These are phyloP conservation scores for Agaricus sinodeliciosus DNA, from an alignment of 768 basidiomycete genomes.

Conservation along the genomic window DNA sequence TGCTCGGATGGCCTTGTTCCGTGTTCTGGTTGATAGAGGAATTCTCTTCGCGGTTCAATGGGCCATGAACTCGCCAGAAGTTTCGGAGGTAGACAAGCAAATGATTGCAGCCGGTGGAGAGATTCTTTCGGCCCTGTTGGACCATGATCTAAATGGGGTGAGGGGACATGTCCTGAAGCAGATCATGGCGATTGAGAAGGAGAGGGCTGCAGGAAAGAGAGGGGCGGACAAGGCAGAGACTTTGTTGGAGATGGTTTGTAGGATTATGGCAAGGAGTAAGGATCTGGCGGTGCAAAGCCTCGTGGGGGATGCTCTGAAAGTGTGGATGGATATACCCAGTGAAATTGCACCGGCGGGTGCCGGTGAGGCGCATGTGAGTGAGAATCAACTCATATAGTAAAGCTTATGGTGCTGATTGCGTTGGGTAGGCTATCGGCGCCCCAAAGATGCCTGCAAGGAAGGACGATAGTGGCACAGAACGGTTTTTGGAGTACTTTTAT, in stretches of 20 bases:
- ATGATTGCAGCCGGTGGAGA: constrained; percentile 85
- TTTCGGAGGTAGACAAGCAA: constrained; percentile 34
- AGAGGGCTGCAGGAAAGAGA: constrained; percentile 47
- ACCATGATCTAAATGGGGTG: constrained; percentile 87
- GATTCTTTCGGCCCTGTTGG: constrained; percentile 76
- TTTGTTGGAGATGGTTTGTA: constrained; percentile 67
- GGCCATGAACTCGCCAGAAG: constrained; percentile 72
- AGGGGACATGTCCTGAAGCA: constrained; percentile 83
- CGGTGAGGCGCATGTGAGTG: constrained; percentile 26
- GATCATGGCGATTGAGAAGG: constrained; percentile 61
- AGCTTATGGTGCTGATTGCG: constrained; percentile 13
- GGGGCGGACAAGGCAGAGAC: constrained; percentile 66
- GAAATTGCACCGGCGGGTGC: constrained; percentile 19
- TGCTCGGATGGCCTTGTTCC: constrained; percentile 79
- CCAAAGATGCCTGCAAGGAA: constrained; percentile 42
- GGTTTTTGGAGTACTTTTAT: constrained; percentile 92
- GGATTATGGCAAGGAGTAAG: constrained; percentile 68
- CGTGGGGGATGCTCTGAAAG: constrained; percentile 80
- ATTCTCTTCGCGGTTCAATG: constrained; percentile 89
- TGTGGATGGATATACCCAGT: constrained; percentile 73
- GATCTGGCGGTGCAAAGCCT: constrained; percentile 88
- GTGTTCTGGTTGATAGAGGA: constrained; percentile 81
- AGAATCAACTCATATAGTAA: constrained; percentile 1
- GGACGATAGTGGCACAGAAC: constrained; percentile 82
- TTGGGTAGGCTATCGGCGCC: constrained; percentile 29